Evolutionary conservation across 2,329 filamentous ascomycete genomes (phyloP).

Genomic region (Aspergillus sp.): DNA sequence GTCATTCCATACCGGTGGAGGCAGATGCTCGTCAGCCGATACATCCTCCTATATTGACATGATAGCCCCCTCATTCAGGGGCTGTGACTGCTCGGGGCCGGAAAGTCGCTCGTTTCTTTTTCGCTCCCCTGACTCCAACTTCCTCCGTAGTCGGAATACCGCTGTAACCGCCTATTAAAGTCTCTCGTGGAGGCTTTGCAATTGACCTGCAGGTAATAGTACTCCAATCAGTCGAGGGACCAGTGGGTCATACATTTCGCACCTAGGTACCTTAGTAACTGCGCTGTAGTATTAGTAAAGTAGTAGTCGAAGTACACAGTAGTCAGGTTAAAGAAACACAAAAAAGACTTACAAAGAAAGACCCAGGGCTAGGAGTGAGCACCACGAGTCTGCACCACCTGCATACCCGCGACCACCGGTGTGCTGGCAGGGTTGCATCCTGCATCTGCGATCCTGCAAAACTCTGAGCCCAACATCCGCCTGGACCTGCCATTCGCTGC

Average conservation of each 20-base stretch:
- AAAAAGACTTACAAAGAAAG: no score
- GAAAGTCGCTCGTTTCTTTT: neutral
- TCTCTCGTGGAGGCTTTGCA: no score
- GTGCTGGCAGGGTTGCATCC: neutral
- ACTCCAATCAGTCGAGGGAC: neutral
- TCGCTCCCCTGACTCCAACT: neutral
- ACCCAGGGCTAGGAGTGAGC: neutral
- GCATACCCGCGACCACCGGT: constrained; percentile 6
- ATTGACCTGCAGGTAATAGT: neutral
- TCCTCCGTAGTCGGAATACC: neutral
- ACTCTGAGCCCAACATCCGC: neutral
- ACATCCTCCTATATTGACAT: neutral
- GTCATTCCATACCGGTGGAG: neutral
- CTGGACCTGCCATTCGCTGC: neutral
- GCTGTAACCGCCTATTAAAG: constrained; percentile 4
- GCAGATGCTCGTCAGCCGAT: neutral
- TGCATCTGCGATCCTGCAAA: neutral
- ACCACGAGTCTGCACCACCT: constrained; percentile 10
- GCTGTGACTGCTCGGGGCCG: neutral
- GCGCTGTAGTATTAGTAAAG: no score
- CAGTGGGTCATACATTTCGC: neutral
- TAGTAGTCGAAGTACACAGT: no score
- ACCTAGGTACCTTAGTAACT: no score
- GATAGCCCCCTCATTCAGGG: neutral
- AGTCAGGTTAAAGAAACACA: no score